Percentiles rank a stretch among this genome's conserved stretches.
Evolutionary conservation across 768 basidiomycete genomes (phyloP).

Genomic region (Mycena rebaudengoi): DNA sequence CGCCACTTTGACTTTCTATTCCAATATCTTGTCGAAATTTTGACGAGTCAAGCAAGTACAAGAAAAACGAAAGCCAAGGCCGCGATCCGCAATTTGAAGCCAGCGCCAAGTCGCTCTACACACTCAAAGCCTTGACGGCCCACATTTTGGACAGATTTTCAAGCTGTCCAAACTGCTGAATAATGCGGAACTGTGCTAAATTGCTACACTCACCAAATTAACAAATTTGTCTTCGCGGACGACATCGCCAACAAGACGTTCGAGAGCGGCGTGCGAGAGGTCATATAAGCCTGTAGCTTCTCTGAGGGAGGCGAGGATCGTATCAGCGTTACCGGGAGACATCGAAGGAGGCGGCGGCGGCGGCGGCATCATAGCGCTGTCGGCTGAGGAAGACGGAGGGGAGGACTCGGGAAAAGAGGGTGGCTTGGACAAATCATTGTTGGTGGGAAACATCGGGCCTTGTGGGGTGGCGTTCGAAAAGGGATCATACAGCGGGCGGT

Average conservation of each 20-base stretch:
- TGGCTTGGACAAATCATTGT: not conserved
- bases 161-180: no score
- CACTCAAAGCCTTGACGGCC: no score
- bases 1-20: no score
- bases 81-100: no score
- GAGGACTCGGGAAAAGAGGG: slow-evolving; percentile 38
- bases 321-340: slow-evolving; percentile 19
- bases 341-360: slow-evolving; percentile 35
- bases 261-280: slow-evolving; percentile 59
- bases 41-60: no score
- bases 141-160: no score
- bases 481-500: not conserved
- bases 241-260: slow-evolving; percentile 65
- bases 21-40: no score
- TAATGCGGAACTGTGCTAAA: no score
- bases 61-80: no score
- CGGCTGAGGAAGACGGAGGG: slow-evolving; percentile 37
- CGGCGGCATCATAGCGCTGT: slow-evolving; percentile 36
- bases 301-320: slow-evolving; percentile 49
- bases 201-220: slow-evolving; percentile 76
- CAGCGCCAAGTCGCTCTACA: no score
- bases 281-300: slow-evolving; percentile 61
- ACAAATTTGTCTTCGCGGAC: slow-evolving; percentile 81
- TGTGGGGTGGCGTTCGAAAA: slow-evolving; percentile 14
- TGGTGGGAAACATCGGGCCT: not conserved